Conservation (phyloP, 2,329 filamentous ascomycete genomes). For the Talaromyces sp. region DNA sequence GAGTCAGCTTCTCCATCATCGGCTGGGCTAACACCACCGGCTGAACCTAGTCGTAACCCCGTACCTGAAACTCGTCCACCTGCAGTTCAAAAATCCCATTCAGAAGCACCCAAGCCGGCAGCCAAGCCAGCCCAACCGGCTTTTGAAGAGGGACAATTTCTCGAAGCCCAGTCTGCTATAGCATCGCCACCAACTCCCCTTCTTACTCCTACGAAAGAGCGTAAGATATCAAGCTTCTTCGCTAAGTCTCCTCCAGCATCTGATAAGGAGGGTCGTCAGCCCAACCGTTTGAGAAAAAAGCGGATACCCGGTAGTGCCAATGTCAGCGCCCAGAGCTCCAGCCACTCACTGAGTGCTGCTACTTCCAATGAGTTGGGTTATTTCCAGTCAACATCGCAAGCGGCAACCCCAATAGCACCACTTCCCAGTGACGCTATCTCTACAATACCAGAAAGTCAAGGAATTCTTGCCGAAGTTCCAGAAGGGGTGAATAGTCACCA, state of each 20-base stretch:
- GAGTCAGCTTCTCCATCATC: constrained; percentile 51
- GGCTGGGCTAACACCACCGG: constrained; percentile 28
- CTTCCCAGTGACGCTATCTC: constrained; percentile 20
- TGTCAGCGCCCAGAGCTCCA: constrained; percentile 87
- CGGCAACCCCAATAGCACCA: constrained; percentile 27
- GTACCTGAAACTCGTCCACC: constrained; percentile 3
- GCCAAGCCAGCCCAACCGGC: constrained; percentile 14
- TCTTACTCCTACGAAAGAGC: constrained; percentile 61
- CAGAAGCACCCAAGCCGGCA: constrained; percentile 18
- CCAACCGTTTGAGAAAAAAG: constrained; percentile 91
- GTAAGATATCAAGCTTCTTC: constrained; percentile 67
- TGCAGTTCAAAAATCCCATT: neutral
- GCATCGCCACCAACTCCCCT: constrained; percentile 29
- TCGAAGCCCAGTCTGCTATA: constrained; percentile 46
- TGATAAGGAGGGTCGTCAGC: constrained; percentile 60
- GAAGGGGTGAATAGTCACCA: constrained; percentile 26
- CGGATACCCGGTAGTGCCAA: constrained; percentile 71
- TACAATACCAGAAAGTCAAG: constrained; percentile 9
- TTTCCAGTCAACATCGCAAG: constrained; percentile 29
- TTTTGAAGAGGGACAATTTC: constrained; percentile 17
- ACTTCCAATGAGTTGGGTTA: constrained; percentile 40
- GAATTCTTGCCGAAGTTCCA: neutral
- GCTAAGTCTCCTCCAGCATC: constrained; percentile 62
- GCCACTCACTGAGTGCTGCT: constrained; percentile 63
- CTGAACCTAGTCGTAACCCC: constrained; percentile 24